These are phyloP conservation scores for Melampsora larici-populina DNA, from an alignment of 1,284 basidiomycete species.

Conservation along the genomic window DNA sequence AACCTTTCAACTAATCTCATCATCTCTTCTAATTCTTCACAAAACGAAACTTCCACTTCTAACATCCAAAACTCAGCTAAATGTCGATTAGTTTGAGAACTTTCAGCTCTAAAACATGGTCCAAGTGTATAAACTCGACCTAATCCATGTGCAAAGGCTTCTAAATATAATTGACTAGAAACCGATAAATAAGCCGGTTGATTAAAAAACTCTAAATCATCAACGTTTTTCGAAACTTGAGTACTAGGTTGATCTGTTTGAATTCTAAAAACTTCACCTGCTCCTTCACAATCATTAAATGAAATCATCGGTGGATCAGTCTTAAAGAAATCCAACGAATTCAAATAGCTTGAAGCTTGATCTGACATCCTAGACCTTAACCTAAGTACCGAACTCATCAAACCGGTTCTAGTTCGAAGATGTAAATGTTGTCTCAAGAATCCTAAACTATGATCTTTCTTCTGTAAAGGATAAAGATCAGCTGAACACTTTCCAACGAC, in stretches of 20 bases:
- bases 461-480: constrained; percentile 25
- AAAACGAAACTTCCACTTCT: constrained; percentile 81
- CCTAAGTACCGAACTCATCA: constrained; percentile 69
- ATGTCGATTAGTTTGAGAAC: constrained; percentile 81
- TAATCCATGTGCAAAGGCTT: constrained; percentile 74
- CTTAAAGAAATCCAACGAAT: constrained; percentile 67
- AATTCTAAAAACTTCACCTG: constrained; percentile 86
- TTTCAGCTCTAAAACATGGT: constrained; percentile 89
- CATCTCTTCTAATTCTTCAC: constrained; percentile 59
- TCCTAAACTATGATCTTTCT: constrained; percentile 15
- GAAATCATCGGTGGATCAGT: constrained; percentile 84
- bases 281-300: constrained; percentile 92
- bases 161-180: constrained; percentile 90
- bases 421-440: constrained; percentile 58
- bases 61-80: constrained; percentile 99
- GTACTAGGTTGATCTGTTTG: constrained; percentile 52
- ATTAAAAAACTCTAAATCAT: constrained; percentile 58
- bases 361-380: constrained; percentile 60
- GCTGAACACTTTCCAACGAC: constrained; percentile 13
- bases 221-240: not conserved
- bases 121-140: constrained; percentile 83
- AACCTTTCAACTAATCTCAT: constrained; percentile 70
- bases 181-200: constrained; percentile 83
- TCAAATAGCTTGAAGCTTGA: constrained; percentile 15
- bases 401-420: constrained; percentile 71